A percentile compares a stretch with the other conserved stretches of the same genome.
These are phyloP conservation scores for Magnusiomyces ingens DNA, from an alignment of 1,139 yeast species.

Conservation along the genomic window DNA sequence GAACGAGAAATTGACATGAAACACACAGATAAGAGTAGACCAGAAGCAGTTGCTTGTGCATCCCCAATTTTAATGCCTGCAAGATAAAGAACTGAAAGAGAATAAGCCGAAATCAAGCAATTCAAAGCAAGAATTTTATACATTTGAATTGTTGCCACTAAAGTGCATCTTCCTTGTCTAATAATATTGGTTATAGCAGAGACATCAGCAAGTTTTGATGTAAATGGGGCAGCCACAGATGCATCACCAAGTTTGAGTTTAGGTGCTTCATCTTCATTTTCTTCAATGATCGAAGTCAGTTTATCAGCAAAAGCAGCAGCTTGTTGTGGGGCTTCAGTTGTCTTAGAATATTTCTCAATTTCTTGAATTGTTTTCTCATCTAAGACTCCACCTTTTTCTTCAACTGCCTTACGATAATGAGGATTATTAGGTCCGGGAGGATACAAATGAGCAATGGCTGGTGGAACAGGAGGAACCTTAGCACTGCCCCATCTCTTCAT, in stretches of 20 bases:
- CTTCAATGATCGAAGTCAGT: conserved; percentile 61
- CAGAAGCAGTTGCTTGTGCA: conserved; percentile 92
- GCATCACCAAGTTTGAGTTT: conserved; percentile 95
- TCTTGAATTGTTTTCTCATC: conserved; percentile 52
- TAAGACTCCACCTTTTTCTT: conserved; percentile 63
- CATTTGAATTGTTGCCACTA: conserved; percentile 97
- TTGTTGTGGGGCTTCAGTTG: conserved; percentile 33
- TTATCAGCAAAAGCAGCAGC: conserved; percentile 66
- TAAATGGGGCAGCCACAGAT: conserved; percentile 98
- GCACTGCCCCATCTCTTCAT: conserved; percentile 66
- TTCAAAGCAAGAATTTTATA: conserved; percentile 94
- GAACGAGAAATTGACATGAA: conserved; percentile 94
- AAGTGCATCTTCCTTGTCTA: conserved; percentile 98
- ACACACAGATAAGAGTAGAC: conserved; percentile 84
- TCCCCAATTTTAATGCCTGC: conserved; percentile 99
- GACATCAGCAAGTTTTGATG: conserved; percentile 88
- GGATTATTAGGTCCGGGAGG: conserved; percentile 96
- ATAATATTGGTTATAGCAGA: conserved; percentile 87
- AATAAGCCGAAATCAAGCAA: conserved; percentile 94
- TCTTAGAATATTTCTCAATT: conserved; percentile 42
- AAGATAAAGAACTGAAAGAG: conserved; percentile 83
- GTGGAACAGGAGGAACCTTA: conserved; percentile 74
- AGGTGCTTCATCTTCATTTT: conserved; percentile 81
- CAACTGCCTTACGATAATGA: conserved; percentile 77
- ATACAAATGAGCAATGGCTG: conserved; percentile 81